Base-by-base conservation (phyloP, 768 basidiomycete species). In the Kwoniella sp. region DNA sequence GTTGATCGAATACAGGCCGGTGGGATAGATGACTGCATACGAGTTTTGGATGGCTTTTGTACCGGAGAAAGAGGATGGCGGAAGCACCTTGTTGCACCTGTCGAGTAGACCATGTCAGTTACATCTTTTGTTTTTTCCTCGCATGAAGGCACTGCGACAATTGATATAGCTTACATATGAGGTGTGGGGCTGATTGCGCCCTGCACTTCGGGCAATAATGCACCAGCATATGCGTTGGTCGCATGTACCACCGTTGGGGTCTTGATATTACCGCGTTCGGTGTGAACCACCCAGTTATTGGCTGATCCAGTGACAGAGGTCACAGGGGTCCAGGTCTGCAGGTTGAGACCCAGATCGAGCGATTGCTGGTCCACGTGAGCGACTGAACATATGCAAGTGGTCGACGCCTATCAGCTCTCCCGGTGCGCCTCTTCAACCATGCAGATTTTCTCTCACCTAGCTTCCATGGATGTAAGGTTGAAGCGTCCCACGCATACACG, bases 201-300 rank as follows among this genome's bases (percentile, higher is more conserved):
- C 23, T 57, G 70, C 29, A 92, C 75, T 61, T 87, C 85, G 0
- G 90, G 90, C n/a, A 96, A 83, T 38, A 95, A 85, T 70, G 90
- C 85, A 1, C 88, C 86, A 13, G 88, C 86, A 68, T 94, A 93
- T 0, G 83, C 93, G 71, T 96, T 96, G 11, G 91, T 93, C 0
- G 91, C 91, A 75, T 94, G 91, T 2, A 96, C 82, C 47, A 95
- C 85, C 61, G 87, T 86, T 20, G 83, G 79, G 68, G 89, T 87
- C 1, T 75, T 47, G 28, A 92, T 77, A 0, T 73, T 67, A 0
- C 93, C 92, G 13, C 91, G 85, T 0, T 87, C 85, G 0, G 92
- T 93, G 2, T 76, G 71, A 15, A 90, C 77, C 0, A 73, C 73
- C 88, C 88, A 90, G 2, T 61, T 41, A 26, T 55, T 52, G 22